Evolutionary conservation across 169 alveolate genomes (phyloP).

Genomic region (Cryptosporidium viatorum): DNA sequence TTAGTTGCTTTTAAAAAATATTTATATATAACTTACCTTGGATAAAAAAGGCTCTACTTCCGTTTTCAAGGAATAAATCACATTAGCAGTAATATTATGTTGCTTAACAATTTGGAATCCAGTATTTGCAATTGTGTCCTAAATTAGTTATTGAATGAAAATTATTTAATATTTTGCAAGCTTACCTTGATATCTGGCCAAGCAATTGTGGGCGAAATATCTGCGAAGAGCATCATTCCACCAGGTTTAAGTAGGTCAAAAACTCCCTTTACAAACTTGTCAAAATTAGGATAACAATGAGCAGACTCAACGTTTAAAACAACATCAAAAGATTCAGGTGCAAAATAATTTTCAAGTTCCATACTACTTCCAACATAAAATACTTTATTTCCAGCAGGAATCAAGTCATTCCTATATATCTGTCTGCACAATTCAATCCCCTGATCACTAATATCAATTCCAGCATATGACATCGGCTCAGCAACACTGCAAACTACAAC

Average conservation of each 20-base stretch:
- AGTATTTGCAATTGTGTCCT: slow-evolving; percentile 65
- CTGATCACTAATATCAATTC: slow-evolving; percentile 70
- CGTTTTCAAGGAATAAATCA: slow-evolving; percentile 48
- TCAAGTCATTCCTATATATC: slow-evolving; percentile 39
- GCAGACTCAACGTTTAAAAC: slow-evolving; percentile 70
- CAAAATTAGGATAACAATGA: slow-evolving; percentile 69
- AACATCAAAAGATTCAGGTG: slow-evolving; percentile 60
- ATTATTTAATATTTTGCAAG: not conserved
- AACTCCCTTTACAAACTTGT: slow-evolving; percentile 63
- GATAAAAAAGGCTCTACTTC: slow-evolving; percentile 74
- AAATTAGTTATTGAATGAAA: not conserved
- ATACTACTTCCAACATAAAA: slow-evolving; percentile 72
- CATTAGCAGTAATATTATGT: slow-evolving; percentile 50
- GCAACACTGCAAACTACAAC: slow-evolving; percentile 74
- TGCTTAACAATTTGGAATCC: slow-evolving; percentile 67
- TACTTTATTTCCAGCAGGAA: slow-evolving; percentile 70
- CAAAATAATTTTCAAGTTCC: slow-evolving; percentile 73
- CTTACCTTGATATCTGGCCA: slow-evolving; percentile 75
- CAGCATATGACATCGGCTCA: slow-evolving; percentile 72
- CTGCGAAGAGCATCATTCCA: slow-evolving; percentile 75
- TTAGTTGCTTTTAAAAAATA: not conserved
- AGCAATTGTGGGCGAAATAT: slow-evolving; percentile 71
- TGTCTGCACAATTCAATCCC: slow-evolving; percentile 73
- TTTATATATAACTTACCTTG: slow-evolving; percentile 23
- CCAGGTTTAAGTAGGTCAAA: slow-evolving; percentile 64